These are phyloP conservation scores for Penicillium sp. DNA, from an alignment of 2,329 filamentous ascomycete species.

Conservation along the genomic window DNA sequence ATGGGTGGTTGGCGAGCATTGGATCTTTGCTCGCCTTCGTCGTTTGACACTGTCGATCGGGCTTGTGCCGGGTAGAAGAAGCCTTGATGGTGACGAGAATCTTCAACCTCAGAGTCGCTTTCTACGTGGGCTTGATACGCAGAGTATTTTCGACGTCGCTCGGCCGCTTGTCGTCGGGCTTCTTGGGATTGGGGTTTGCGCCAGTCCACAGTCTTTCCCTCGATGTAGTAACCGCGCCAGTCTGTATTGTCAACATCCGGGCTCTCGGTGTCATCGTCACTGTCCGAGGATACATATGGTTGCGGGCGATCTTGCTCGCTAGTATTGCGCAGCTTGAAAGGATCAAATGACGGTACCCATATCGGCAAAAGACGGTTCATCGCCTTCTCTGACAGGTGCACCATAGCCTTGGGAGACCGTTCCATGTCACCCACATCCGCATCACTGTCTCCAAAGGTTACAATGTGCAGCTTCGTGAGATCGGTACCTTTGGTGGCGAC, in stretches of 20 bases:
- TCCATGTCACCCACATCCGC: constrained; percentile 31
- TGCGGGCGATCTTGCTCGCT: constrained; percentile 5
- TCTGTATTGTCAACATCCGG: constrained; percentile 22
- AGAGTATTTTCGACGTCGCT: constrained; percentile 30
- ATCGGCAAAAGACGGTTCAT: constrained; percentile 31
- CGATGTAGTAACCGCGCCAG: constrained; percentile 31
- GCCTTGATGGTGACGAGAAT: constrained; percentile 8
- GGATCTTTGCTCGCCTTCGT: constrained; percentile 15
- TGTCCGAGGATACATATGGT: constrained; percentile 22
- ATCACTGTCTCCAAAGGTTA: constrained; percentile 34
- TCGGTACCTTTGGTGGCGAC: constrained; percentile 14
- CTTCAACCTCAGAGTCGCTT: constrained; percentile 29
- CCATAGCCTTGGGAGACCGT: constrained; percentile 37
- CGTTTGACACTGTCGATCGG: constrained; percentile 11
- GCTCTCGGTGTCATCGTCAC: constrained; percentile 18
- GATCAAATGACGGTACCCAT: constrained; percentile 25
- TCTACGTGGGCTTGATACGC: constrained; percentile 36
- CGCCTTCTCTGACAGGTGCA: constrained; percentile 33
- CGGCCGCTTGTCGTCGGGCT: constrained; percentile 30
- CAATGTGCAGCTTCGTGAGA: constrained; percentile 25
- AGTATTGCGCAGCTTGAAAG: constrained; percentile 10
- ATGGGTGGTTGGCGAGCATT: constrained; percentile 5
- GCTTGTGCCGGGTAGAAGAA: constrained; percentile 2
- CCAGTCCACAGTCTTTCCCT: constrained; percentile 35
- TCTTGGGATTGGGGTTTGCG: constrained; percentile 36